Evolutionary conservation across 441 rosid genomes (phyloP), one percentile per base, ranked within the genome.

Genomic region (Bocquillonia castaneifolia): DNA sequence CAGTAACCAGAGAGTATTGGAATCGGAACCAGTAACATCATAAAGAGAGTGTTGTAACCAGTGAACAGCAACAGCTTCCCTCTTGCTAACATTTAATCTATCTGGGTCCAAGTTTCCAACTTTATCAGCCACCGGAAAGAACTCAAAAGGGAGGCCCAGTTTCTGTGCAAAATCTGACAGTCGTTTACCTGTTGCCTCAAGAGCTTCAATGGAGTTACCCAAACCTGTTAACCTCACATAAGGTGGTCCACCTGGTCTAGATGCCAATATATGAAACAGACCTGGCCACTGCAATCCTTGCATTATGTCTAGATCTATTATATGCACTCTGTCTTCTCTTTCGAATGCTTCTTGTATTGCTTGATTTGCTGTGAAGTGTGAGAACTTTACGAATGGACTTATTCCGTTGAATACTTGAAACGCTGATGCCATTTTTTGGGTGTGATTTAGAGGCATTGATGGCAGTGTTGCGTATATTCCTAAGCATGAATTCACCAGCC

Each of bases 231-330:
- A 89, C 34, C 96, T 85, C 67, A 94, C 96, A 66, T 76, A 88
- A 17, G 99, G 99, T 3, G 97, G 91, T 1, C 97, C 97, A 0
- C 97, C 92, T 1, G 94, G 88, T 66, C 99, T 78, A 4, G 94
- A 89, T 20, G 97, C 97, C 0, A 94, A 81, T 14, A 91, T 94
- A 72, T 94, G 99, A 55, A 94, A 94, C 18, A 94, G 81, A 20
- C 97, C 99, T 44, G 99, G 99, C 99, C 99, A 94, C 63, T 94
- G 99, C 66, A 94, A 76, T 14, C 99, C 99, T 75, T 94, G 99
- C 99, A 94, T 94, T 70, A 94, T 91, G 56, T 94, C 99, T 25
- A 94, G 81, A 72, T 94, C 99, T 52, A 94, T 88, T 68, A 94
- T 90, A 79, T 94, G 99, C 36, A 94, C 97, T 40, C 90, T 73